Evolutionary conservation across 1,139 yeast genomes (phyloP).

Genomic region (Kurtzmaniella quercitrusa): DNA sequence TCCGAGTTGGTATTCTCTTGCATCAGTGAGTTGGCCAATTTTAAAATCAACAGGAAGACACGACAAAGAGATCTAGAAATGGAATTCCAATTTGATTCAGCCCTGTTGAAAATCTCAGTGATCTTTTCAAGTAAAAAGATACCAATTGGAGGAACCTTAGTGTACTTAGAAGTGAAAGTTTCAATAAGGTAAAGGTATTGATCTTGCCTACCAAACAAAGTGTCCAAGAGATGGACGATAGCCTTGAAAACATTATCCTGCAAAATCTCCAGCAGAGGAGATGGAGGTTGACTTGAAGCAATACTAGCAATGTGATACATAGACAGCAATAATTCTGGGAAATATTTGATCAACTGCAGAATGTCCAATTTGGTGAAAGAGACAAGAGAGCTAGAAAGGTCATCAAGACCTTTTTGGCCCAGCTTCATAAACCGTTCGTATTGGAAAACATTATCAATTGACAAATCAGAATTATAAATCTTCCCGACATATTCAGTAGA

Average conservation of each 20-base stretch:
- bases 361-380: slow-evolving; percentile 43
- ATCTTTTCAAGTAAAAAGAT: slow-evolving; percentile 43
- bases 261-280: slow-evolving; percentile 30
- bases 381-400: slow-evolving; percentile 37
- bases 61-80: slow-evolving; percentile 64
- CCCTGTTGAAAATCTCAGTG: slow-evolving; percentile 44
- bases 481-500: slow-evolving; percentile 70
- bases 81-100: slow-evolving; percentile 56
- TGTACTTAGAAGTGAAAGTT: slow-evolving; percentile 33
- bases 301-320: slow-evolving; percentile 38
- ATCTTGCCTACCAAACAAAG: slow-evolving; percentile 63
- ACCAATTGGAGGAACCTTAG: slow-evolving; percentile 49
- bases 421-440: slow-evolving; percentile 47
- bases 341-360: slow-evolving; percentile 47
- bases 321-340: slow-evolving; percentile 46
- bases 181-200: slow-evolving; percentile 57
- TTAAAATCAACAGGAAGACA: slow-evolving; percentile 48
- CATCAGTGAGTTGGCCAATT: slow-evolving; percentile 31
- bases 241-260: slow-evolving; percentile 47
- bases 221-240: slow-evolving; percentile 56
- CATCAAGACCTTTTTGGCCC: slow-evolving; percentile 43
- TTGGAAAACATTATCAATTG: slow-evolving; percentile 54
- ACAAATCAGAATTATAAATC: slow-evolving; percentile 54
- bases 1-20: slow-evolving; percentile 18
- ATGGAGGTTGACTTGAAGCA: slow-evolving; percentile 19